Base-by-base conservation (phyloP, 345 rosid genomes). In the Pistacia atlantica region DNA sequence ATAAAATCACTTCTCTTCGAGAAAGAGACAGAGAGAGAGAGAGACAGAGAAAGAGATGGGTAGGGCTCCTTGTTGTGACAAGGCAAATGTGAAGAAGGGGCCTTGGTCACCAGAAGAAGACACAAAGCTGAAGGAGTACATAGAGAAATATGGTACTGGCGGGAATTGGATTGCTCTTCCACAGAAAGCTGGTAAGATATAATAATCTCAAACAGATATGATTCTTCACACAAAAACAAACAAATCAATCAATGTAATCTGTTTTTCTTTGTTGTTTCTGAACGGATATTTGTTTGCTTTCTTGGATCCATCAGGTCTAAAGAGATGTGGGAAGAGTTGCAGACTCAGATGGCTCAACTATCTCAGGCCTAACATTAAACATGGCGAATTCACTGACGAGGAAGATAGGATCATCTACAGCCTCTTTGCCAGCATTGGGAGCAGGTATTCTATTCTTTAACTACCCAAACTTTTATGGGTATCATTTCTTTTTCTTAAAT, bases 41-140 rank as follows among this genome's bases (percentile, higher is more conserved):
- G 69, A 82, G 80, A 94, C 69, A 83, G 67, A 65, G 48, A 76
- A 78, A 78, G 70, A 84, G 78, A 95, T 95, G 97, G 98, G 98
- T 28, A 89, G 98, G 64, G 97, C 97, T 87, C 97, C 98, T 77
- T 95, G 98, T 65, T 95, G 97, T 80, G 98, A 95, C 83, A 95
- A 95, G 78, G 93, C 97, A 55, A 95, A 89, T 80, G 97, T 91
- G 88, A 95, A 95, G 89, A 90, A 87, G 75, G 98, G 98, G 5
- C 98, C 98, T 75, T 95, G 98, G 98, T 92, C 97, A 28, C 91
- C 97, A 31, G 98, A 95, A 77, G 98, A 95, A 84, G 98, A 95
- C 77, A 80, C 90, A 8, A 95, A 92, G 86, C 97, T 95, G 45
- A 92, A 86, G 79, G 93, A 86, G 48, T 91, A 86, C 90, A 91